Conservation (phyloP, 2,329 filamentous ascomycete species). For the Alternaria metachromatica region DNA sequence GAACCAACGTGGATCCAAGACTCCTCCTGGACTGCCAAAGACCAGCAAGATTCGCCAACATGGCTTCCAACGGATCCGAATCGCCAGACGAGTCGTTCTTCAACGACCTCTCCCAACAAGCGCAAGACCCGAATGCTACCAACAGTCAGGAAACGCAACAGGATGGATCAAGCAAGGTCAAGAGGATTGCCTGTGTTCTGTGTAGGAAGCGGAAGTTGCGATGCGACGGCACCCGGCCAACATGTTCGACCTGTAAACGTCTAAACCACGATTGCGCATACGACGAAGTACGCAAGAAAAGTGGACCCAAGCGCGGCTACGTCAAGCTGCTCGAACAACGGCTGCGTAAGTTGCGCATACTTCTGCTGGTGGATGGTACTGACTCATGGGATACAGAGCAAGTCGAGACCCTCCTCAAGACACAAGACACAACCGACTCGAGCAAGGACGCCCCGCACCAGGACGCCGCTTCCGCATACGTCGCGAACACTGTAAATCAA, state of each 20-base stretch:
- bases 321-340: conserved; percentile 93
- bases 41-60: conserved; percentile 18
- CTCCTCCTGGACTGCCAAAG: conserved; percentile 8
- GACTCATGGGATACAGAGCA: conserved; percentile 67
- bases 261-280: conserved; percentile 87
- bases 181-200: conserved; percentile 92
- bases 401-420: conserved; percentile 89
- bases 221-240: conserved; percentile 84
- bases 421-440: conserved; percentile 65
- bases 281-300: conserved; percentile 92
- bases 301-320: conserved; percentile 91
- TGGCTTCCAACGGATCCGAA: conserved; percentile 41
- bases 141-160: conserved; percentile 53
- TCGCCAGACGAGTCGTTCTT: conserved; percentile 59
- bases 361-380: conserved; percentile 11
- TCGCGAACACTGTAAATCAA: conserved; percentile 40
- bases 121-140: conserved; percentile 44
- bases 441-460: conserved; percentile 32
- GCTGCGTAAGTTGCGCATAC: conserved; percentile 69
- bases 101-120: conserved; percentile 61
- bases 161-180: conserved; percentile 60
- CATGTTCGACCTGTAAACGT: conserved; percentile 87
- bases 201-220: conserved; percentile 91
- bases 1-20: conserved; percentile 9
- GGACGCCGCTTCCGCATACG: conserved; percentile 39